phyloP scores from a whole-genome alignment of 495 filamentous ascomycete species.

The Neurospora tetrasperma region DNA sequence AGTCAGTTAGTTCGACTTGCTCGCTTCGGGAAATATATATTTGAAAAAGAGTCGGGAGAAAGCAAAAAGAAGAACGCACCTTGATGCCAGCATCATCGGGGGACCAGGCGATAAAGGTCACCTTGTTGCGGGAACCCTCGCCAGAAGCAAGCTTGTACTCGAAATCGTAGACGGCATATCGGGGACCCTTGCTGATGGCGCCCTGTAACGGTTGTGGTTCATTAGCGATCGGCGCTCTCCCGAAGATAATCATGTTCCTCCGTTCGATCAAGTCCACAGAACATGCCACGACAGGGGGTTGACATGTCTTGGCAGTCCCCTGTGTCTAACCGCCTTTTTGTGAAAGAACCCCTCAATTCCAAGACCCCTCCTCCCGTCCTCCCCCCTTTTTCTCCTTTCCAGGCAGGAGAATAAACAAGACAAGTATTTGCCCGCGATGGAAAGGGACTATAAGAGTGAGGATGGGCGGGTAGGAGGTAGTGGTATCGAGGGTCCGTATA shows the following conservation, averaged over 20 bases:
- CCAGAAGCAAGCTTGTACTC: slow-evolving; percentile 67
- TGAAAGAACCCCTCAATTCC: not conserved
- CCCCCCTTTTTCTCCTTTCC: not conserved
- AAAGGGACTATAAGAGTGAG: not conserved
- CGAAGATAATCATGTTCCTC: not conserved
- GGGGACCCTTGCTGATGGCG: slow-evolving; percentile 60
- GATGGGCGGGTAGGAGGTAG: not conserved
- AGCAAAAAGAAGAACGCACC: slow-evolving; percentile 44
- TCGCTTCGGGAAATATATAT: not conserved
- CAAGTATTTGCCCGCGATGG: not conserved
- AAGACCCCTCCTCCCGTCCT: not conserved
- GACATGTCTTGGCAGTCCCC: not conserved
- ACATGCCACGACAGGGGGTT: not conserved
- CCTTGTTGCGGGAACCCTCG: slow-evolving; percentile 88
- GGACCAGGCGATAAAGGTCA: slow-evolving; percentile 90
- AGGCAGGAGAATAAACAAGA: not conserved
- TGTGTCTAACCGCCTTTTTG: not conserved
- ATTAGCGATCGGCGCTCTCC: not conserved
- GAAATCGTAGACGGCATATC: slow-evolving; percentile 89
- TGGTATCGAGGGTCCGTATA: not conserved
- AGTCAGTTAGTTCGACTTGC: not conserved
- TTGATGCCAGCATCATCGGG: slow-evolving; percentile 72
- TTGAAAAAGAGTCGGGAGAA: not conserved
- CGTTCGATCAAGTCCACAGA: slow-evolving; percentile 2
- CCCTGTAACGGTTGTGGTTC: slow-evolving; percentile 28